phyloP scores from a whole-genome alignment of 305 asterid species.

The Solanum hybrid region DNA sequence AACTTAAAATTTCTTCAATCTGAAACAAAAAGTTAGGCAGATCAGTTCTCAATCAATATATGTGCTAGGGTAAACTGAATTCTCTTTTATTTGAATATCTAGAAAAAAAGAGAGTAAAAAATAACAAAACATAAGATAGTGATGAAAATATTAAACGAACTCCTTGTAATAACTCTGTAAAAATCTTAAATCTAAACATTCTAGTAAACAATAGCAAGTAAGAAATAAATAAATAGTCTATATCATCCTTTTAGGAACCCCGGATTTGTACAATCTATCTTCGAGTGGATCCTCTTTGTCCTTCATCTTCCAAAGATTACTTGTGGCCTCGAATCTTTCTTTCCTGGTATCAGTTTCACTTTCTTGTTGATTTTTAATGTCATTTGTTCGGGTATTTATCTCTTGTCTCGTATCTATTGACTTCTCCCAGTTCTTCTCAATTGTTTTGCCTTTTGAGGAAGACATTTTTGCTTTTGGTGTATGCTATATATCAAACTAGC shows the following conservation, averaged over 20 bases:
- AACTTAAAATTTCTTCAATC: too few relatives aligned
- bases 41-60: too few relatives aligned
- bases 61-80: too few relatives aligned
- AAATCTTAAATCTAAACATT: neutral
- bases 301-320: neutral
- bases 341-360: neutral
- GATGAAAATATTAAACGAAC: too few relatives aligned
- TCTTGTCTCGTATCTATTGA: too few relatives aligned
- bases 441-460: neutral
- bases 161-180: neutral
- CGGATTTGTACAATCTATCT: neutral
- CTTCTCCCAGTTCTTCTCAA: neutral
- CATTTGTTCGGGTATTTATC: neutral
- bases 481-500: neutral
- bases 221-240: neutral
- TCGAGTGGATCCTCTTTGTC: neutral
- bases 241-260: neutral
- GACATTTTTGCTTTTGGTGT: neutral
- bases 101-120: too few relatives aligned
- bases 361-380: neutral
- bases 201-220: neutral
- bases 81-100: too few relatives aligned
- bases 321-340: neutral
- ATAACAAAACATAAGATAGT: too few relatives aligned
- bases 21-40: too few relatives aligned